These are phyloP conservation scores for Beauveria pseudobassiana DNA, from an alignment of 2,329 filamentous ascomycete genomes.

Conservation along the genomic window DNA sequence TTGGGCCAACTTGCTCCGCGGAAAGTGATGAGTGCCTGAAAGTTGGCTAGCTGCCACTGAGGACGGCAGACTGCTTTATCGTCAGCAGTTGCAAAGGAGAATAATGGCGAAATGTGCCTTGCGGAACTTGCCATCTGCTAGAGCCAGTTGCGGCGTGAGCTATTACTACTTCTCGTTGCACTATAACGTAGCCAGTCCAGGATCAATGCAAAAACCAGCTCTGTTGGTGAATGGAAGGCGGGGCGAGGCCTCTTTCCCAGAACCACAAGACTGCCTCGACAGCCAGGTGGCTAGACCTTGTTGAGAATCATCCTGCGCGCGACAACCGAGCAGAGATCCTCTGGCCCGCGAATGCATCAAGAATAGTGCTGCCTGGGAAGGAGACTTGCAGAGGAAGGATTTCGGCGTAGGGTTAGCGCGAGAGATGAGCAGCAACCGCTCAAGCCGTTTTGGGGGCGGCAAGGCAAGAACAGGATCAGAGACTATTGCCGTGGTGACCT, in stretches of 20 bases:
- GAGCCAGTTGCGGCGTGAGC: not conserved
- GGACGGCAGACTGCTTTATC: not conserved
- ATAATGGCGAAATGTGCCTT: not conserved
- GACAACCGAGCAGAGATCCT: constrained; percentile 3
- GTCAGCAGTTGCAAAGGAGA: not conserved
- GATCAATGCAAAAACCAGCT: not conserved
- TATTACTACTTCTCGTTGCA: not conserved
- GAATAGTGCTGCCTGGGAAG: not conserved
- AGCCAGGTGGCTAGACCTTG: not conserved
- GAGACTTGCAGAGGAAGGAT: not conserved
- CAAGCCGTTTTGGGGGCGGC: not conserved
- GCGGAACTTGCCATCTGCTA: constrained; percentile 1
- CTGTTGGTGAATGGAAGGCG: not conserved
- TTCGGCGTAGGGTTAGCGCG: not conserved
- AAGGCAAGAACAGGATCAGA: no score
- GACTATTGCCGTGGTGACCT: no score
- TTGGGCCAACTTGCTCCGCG: not conserved
- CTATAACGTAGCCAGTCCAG: not conserved
- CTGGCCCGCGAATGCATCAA: not conserved
- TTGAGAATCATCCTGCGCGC: not conserved
- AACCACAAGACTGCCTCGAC: not conserved
- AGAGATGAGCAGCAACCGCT: not conserved
- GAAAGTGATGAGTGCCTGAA: not conserved
- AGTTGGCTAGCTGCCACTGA: not conserved
- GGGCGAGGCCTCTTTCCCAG: not conserved